Evolutionary conservation across 1,284 basidiomycete genomes (phyloP).

Genomic region (Clitocybe nebularis): DNA sequence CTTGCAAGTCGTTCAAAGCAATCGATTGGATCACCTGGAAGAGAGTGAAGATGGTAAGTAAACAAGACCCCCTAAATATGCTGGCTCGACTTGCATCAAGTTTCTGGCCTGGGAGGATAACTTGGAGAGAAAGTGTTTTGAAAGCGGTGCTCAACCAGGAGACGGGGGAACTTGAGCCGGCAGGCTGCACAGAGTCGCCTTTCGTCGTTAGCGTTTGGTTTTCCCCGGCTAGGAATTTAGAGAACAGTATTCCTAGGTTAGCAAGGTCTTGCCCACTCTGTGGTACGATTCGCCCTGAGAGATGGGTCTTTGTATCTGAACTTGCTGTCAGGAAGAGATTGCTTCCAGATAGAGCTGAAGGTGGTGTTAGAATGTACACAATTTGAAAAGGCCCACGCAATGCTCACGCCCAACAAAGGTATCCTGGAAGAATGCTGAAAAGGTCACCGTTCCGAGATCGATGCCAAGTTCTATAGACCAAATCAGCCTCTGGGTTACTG

Average conservation of each 20-base stretch:
- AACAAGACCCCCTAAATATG: too few species aligned
- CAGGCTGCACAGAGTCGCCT: slow-evolving; percentile 63
- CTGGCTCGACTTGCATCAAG: slow-evolving; percentile 36
- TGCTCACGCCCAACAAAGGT: slow-evolving; percentile 53
- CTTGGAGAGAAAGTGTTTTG: slow-evolving; percentile 59
- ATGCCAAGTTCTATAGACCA: slow-evolving; percentile 59
- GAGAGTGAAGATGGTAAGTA: too few species aligned
- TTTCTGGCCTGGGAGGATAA: slow-evolving; percentile 62
- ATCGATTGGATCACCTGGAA: slow-evolving; percentile 68
- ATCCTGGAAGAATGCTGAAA: slow-evolving; percentile 58
- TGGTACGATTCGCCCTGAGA: slow-evolving; percentile 62
- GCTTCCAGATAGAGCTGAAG: slow-evolving; percentile 44
- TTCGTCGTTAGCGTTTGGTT: slow-evolving; percentile 60
- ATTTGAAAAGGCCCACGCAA: neutral
- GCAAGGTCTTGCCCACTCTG: slow-evolving; percentile 52
- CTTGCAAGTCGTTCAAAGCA: slow-evolving; percentile 54
- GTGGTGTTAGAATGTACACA: slow-evolving; percentile 7
- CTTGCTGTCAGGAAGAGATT: slow-evolving; percentile 53
- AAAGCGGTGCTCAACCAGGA: slow-evolving; percentile 72
- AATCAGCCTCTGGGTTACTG: slow-evolving; percentile 9
- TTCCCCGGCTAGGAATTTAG: slow-evolving; percentile 62
- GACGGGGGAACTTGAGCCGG: slow-evolving; percentile 46
- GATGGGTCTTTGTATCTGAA: slow-evolving; percentile 45
- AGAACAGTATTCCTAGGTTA: slow-evolving; percentile 63
- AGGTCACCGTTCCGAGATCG: slow-evolving; percentile 65